Base-by-base conservation (phyloP, 2,329 filamentous ascomycete genomes). In the Neocucurbitaria cava region DNA sequence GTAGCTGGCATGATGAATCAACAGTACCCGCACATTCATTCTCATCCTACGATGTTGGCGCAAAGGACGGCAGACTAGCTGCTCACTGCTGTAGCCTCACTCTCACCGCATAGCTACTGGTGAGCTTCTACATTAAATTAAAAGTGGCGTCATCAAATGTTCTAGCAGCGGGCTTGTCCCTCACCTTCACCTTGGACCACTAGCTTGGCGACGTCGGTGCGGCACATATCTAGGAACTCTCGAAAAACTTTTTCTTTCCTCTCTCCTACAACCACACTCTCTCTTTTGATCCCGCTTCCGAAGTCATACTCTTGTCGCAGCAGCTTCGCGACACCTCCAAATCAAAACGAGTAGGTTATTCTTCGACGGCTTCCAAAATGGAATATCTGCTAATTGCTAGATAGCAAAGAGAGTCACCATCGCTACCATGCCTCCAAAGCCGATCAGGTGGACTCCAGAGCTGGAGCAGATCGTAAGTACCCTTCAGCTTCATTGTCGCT, bases 381-480 rank as follows among this genome's bases (percentile, higher is more conserved):
- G n/a, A n/a, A n/a, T n/a, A 6, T 21, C 24, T 13, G 23, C 18
- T 40, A 4, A 40, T 17, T n/a, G 3, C 2, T 11, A 11, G 15
- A 15, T 11, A 40, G 38, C 38, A 40, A n/a, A 18, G n/a, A n/a
- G n/a, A n/a, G n/a, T n/a, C n/a, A n/a, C n/a, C n/a, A 39, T 11
- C 3, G 3, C 5, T n/a, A n/a, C n/a, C n/a, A n/a, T n/a, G n/a
- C 15, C 24, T 8, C 21, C 7, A 2, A 15, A 10, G 43, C 36
- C 48, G 23, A 63, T 41, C 13, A 68, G 61, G 52, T 71, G 68
- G 68, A 66, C 49, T 2, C 33, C 58, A 1, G 65, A 68, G 13
- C 57, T 64, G 13, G 66, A 71, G 11, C 48, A 56, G 6, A 49
- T 59, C 6, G 68, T 70, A 52, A 39, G 61, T 59, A 17, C 13